These are phyloP conservation scores for Proteromonas lacertae DNA, from an alignment of 352 stramenopile genomes.

Conservation along the genomic window DNA sequence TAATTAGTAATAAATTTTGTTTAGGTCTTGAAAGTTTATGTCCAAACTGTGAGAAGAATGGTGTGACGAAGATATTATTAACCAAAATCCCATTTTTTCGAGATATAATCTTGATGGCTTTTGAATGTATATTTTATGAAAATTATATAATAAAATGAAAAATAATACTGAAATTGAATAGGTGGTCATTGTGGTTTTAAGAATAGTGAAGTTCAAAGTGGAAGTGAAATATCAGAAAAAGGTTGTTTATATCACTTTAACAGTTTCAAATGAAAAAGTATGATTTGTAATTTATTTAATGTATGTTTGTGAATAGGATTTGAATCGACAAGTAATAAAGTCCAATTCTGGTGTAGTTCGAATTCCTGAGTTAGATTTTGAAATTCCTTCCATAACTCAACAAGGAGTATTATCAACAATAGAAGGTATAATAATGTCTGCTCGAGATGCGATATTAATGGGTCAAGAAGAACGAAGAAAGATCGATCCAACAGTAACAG, in stretches of 20 bases:
- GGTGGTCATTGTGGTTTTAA: slow-evolving; percentile 32
- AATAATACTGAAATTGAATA: no score
- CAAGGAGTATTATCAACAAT: slow-evolving; percentile 46
- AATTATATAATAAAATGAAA: neutral
- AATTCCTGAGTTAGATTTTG: slow-evolving; percentile 39
- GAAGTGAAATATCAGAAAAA: slow-evolving; percentile 3
- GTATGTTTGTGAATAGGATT: slow-evolving; percentile 18
- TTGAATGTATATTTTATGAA: no score
- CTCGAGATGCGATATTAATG: slow-evolving; percentile 24
- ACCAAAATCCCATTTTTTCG: slow-evolving; percentile 42
- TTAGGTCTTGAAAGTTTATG: slow-evolving; percentile 35
- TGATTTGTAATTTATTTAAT: slow-evolving; percentile 20
- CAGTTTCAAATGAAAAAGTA: neutral
- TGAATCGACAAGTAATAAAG: slow-evolving; percentile 57
- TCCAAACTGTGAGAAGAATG: slow-evolving; percentile 31
- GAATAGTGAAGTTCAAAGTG: slow-evolving; percentile 21
- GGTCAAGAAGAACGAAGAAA: slow-evolving; percentile 34
- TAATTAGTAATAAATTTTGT: no score
- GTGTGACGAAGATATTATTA: slow-evolving; percentile 28
- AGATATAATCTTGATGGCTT: slow-evolving; percentile 41
- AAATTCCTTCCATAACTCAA: slow-evolving; percentile 40
- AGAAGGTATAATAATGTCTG: slow-evolving; percentile 22
- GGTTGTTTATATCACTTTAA: no score
- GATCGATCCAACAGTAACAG: slow-evolving; percentile 27
- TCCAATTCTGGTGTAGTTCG: slow-evolving; percentile 28